phyloP scores from a whole-genome alignment of 208 protist genomes.

The Leishmania mexicana region DNA sequence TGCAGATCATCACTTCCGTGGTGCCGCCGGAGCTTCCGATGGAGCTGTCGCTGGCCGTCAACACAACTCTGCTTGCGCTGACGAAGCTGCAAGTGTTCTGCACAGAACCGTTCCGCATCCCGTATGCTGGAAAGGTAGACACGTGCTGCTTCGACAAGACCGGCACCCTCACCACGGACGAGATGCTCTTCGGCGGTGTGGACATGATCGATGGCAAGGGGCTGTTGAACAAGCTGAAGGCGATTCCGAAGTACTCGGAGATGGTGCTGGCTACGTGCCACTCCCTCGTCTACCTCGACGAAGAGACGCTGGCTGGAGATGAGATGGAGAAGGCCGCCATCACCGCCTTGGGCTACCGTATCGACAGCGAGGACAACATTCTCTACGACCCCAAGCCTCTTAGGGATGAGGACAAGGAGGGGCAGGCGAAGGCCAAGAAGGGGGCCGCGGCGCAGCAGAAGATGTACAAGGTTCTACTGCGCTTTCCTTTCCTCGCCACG shows the following conservation, averaged over 20 bases:
- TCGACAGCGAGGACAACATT: constrained; percentile 72
- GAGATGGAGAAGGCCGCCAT: constrained; percentile 96
- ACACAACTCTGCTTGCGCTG: constrained; percentile 95
- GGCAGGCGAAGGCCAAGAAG: constrained; percentile 10
- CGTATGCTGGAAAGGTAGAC: constrained; percentile 98
- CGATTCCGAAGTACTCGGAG: constrained; percentile 68
- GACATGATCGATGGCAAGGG: constrained; percentile 91
- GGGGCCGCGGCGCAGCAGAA: constrained; percentile 20
- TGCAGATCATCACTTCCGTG: constrained; percentile 98
- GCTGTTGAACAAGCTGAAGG: constrained; percentile 77
- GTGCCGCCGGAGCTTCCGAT: constrained; percentile 99
- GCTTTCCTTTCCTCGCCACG: constrained; percentile 95
- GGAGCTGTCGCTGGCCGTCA: constrained; percentile 99
- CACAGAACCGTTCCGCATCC: constrained; percentile 99
- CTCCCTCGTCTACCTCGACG: constrained; percentile 88
- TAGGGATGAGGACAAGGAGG: constrained; percentile 27
- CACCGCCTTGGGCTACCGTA: constrained; percentile 87
- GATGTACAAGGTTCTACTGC: constrained; percentile 78
- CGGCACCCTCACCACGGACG: constrained; percentile 97
- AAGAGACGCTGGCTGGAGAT: constrained; percentile 93
- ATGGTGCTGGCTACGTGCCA: constrained; percentile 91
- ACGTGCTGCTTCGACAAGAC: constrained; percentile 99
- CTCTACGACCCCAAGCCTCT: constrained; percentile 56
- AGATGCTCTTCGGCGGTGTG: constrained; percentile 94
- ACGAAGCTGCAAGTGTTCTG: constrained; percentile 93